Evolutionary conservation across 495 filamentous ascomycete genomes (phyloP).

Genomic region (Sabuloglossum arenarium): DNA sequence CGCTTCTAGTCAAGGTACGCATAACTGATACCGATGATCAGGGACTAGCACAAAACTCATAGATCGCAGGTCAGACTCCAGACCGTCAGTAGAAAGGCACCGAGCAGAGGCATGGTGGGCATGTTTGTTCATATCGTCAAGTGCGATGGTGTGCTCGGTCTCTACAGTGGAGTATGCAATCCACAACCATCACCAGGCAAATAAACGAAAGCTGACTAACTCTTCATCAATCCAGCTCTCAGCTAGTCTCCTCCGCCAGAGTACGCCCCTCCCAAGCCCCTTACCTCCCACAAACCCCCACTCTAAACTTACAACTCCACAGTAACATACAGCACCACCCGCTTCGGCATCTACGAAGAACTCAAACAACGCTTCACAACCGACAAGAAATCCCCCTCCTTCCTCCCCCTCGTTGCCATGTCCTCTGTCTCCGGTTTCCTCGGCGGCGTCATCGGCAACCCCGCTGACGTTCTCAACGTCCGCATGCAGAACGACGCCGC

Average conservation of each 20-base stretch:
- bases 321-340: slow-evolving; percentile 68
- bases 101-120: slow-evolving; percentile 45
- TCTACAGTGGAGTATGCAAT: slow-evolving; percentile 55
- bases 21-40: not conserved
- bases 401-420: slow-evolving; percentile 57
- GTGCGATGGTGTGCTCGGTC: slow-evolving; percentile 42
- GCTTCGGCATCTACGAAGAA: slow-evolving; percentile 89
- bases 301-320: not conserved
- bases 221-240: slow-evolving; percentile 47
- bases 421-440: slow-evolving; percentile 68
- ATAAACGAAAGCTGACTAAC: not conserved
- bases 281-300: not conserved
- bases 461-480: slow-evolving; percentile 89
- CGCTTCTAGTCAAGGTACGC: slow-evolving; percentile 28
- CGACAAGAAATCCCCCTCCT: slow-evolving; percentile 28
- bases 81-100: slow-evolving; percentile 25
- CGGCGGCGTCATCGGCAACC: slow-evolving; percentile 79
- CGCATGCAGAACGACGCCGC: slow-evolving; percentile 94
- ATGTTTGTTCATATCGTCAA: slow-evolving; percentile 60
- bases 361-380: slow-evolving; percentile 50
- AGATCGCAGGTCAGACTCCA: slow-evolving; percentile 60
- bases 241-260: slow-evolving; percentile 75
- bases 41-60: not conserved
- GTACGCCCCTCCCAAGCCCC: slow-evolving; percentile 10
- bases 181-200: slow-evolving; percentile 3